phyloP scores from a whole-genome alignment of 2,329 filamentous ascomycete species.

The Pestalotiopsis fici region DNA sequence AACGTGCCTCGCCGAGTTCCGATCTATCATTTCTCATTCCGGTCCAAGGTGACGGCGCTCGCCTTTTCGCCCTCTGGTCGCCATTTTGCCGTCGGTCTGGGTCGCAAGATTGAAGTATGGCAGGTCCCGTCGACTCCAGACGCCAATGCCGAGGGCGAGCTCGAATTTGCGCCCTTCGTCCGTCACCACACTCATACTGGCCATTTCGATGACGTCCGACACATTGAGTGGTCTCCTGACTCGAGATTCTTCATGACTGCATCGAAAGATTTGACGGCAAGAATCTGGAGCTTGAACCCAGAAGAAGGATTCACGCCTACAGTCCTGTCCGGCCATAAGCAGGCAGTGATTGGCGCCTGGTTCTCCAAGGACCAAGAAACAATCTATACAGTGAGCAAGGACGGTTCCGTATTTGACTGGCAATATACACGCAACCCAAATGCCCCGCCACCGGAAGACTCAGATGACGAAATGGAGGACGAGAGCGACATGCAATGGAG shows the following conservation, averaged over 20 bases:
- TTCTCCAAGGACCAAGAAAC: slow-evolving; percentile 93
- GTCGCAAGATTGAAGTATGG: slow-evolving; percentile 91
- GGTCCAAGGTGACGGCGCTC: slow-evolving; percentile 76
- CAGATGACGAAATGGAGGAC: slow-evolving; percentile 61
- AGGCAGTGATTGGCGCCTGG: slow-evolving; percentile 91
- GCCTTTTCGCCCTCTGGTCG: slow-evolving; percentile 89
- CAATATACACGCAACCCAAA: slow-evolving; percentile 70
- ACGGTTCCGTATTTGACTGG: slow-evolving; percentile 96
- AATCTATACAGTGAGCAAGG: slow-evolving; percentile 95
- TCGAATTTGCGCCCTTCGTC: slow-evolving; percentile 95
- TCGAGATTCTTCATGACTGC: slow-evolving; percentile 93
- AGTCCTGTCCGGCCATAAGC: slow-evolving; percentile 85
- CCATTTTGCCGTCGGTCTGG: slow-evolving; percentile 87
- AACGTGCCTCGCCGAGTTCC: slow-evolving; percentile 84
- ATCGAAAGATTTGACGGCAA: slow-evolving; percentile 87
- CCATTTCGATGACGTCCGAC: slow-evolving; percentile 84
- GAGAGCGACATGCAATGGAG: slow-evolving; percentile 80
- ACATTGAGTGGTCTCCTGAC: slow-evolving; percentile 94
- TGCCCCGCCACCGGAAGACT: slow-evolving; percentile 49
- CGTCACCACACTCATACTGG: slow-evolving; percentile 82
- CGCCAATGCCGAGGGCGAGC: slow-evolving; percentile 72
- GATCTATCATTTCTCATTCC: slow-evolving; percentile 96
- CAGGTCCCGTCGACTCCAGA: slow-evolving; percentile 90
- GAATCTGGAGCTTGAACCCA: slow-evolving; percentile 90
- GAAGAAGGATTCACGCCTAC: slow-evolving; percentile 90